Base-by-base conservation (phyloP, 73 alveolate genomes). In the Blepharisma stoltei region DNA sequence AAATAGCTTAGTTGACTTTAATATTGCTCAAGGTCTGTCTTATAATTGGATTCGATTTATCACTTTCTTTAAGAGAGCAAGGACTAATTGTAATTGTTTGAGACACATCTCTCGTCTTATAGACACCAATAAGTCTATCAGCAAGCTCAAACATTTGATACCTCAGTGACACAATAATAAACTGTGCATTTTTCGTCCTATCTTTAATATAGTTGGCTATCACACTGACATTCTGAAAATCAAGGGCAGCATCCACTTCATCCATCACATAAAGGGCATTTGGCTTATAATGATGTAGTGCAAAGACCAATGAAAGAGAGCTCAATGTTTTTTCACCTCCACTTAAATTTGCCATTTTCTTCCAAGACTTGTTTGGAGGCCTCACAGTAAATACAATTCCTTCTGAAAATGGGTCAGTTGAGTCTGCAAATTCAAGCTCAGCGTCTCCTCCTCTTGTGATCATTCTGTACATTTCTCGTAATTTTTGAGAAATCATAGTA, bases 231-330 rank as follows among this genome's bases (percentile, higher is more conserved):
- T 95, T 95, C 78, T 90, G 86, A 75, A 84, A 87, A 71, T 95
- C 99, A 14, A 95, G 78, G 50, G 99, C 99, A 18, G 99, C 99
- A 76, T 95, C 99, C 55, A 90, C 92, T 79, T 90, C 97, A 76
- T 90, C 98, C 97, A 90, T 88, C 70, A 89, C 90, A 76, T 90
- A 93, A 20, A 93, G 81, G 6, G 96, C 93, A 93, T 96, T 82
- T 9, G 97, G 98, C 83, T 94, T 95, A 83, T 88, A 95, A 78
- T 86, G 95, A 85, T 95, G 99, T 67, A 95, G 73, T 20, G 99
- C 99, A 69, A 95, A 95, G 21, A 95, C 91, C 81, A 95, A 84
- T 20, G 95, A 71, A 9, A 95, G 77, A 6, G 97, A 89, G 38
- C 94, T 80, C 52, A 95, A 54, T 6, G 99, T 95, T 86, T 93